Evolutionary conservation across 2,329 filamentous ascomycete species (phyloP).

Genomic region (Monascus ruber): DNA sequence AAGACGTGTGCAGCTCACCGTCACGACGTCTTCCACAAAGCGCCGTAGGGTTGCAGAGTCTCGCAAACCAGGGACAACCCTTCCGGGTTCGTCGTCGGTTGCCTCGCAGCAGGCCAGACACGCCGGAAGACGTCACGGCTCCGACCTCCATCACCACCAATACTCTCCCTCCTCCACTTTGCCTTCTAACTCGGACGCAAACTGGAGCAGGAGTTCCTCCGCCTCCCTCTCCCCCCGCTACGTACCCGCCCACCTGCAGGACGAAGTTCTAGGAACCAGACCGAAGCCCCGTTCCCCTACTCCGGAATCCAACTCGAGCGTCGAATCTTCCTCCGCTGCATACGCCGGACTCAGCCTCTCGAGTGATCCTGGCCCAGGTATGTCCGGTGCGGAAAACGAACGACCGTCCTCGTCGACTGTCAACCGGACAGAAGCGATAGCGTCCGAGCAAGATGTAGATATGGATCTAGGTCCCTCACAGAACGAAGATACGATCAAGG

Average conservation of each 20-base stretch:
- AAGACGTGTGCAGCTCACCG: constrained; percentile 33
- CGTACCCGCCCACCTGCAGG: constrained; percentile 46
- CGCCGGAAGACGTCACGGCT: constrained; percentile 25
- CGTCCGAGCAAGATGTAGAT: constrained; percentile 13
- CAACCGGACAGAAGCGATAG: constrained; percentile 23
- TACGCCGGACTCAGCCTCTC: constrained; percentile 42
- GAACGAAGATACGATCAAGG: constrained; percentile 17
- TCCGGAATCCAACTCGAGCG: constrained; percentile 17
- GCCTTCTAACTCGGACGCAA: constrained; percentile 12
- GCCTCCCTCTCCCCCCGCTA: constrained; percentile 32
- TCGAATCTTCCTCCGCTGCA: constrained; percentile 39
- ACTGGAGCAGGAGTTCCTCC: constrained; percentile 17
- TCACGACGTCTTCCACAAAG: constrained; percentile 41
- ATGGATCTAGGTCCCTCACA: constrained; percentile 11
- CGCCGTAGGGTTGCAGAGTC: constrained; percentile 37
- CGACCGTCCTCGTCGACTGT: constrained; percentile 23
- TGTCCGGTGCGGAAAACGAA: constrained; percentile 28
- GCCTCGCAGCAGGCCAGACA: constrained; percentile 14
- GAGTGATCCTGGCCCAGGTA: constrained; percentile 32
- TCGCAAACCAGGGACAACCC: constrained; percentile 24
- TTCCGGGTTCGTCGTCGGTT: constrained; percentile 14
- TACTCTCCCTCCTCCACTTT: constrained; percentile 9
- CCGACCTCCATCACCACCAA: constrained; percentile 11
- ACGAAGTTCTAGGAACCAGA: constrained; percentile 33
- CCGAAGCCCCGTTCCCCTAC: constrained; percentile 26